These are phyloP conservation scores for Solanum lycopersicoides DNA, from an alignment of 257 asterid species.

Conservation along the genomic window DNA sequence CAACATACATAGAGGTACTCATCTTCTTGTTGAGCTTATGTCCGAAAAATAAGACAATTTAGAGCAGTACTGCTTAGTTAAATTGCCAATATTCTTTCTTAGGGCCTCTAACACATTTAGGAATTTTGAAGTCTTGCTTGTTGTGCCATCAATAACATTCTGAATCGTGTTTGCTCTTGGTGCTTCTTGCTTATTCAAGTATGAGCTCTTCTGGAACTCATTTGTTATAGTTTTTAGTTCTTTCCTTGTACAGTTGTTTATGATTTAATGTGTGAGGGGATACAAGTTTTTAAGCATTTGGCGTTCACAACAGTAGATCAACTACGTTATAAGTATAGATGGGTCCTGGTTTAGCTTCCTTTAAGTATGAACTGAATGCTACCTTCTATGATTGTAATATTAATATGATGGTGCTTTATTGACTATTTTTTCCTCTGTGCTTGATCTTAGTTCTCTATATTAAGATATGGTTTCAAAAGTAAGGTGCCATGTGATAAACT, in stretches of 20 bases:
- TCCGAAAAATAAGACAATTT: not conserved
- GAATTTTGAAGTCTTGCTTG: not conserved
- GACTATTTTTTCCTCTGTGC: not conserved
- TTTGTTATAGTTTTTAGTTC: not conserved
- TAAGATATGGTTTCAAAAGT: not conserved
- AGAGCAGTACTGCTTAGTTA: not conserved
- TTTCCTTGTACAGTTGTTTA: not conserved
- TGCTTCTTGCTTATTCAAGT: not conserved
- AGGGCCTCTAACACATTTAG: not conserved
- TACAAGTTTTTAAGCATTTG: not conserved
- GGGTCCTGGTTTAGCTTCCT: not conserved
- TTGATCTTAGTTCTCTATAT: not conserved
- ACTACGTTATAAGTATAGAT: not conserved
- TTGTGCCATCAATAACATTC: not conserved
- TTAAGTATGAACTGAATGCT: not conserved
- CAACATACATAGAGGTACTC: slow-evolving; percentile 79
- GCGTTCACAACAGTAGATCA: not conserved
- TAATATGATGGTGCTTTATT: not conserved
- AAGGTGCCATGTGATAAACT: not conserved
- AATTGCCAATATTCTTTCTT: not conserved
- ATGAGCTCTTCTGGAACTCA: not conserved
- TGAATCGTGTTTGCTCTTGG: not conserved
- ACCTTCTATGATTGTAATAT: not conserved
- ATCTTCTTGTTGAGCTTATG: not conserved
- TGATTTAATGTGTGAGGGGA: not conserved